These are phyloP conservation scores for Fraxinus xanthoxyloides DNA, from an alignment of 305 asterid genomes.

Conservation along the genomic window DNA sequence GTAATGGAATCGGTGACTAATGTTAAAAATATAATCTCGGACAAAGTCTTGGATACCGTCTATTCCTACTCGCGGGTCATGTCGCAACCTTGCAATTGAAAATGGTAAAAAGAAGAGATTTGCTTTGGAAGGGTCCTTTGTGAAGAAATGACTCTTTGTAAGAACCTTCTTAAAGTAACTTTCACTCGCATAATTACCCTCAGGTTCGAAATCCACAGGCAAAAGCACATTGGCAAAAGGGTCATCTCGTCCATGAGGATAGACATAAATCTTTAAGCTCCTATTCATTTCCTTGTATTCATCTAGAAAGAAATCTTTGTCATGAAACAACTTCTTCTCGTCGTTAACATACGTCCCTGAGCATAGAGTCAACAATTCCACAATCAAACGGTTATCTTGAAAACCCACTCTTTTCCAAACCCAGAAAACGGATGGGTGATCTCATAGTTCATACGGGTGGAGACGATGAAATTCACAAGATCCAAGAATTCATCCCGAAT, in stretches of 20 bases:
- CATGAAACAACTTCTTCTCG: slow-evolving; percentile 51
- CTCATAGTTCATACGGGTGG: not conserved
- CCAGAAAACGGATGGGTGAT: not conserved
- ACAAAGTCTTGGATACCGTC: slow-evolving; percentile 59
- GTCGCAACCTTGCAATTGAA: slow-evolving; percentile 72
- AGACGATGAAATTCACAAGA: slow-evolving; percentile 13
- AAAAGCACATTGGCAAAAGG: slow-evolving; percentile 65
- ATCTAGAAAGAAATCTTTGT: slow-evolving; percentile 48
- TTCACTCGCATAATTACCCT: slow-evolving; percentile 83
- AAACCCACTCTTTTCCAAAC: not conserved
- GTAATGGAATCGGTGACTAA: slow-evolving; percentile 52
- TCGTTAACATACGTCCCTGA: slow-evolving; percentile 35
- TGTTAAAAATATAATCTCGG: slow-evolving; percentile 48
- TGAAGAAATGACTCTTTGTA: slow-evolving; percentile 57
- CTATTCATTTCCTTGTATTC: slow-evolving; percentile 66
- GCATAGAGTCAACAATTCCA: slow-evolving; percentile 30
- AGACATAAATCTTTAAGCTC: slow-evolving; percentile 57
- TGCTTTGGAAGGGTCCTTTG: slow-evolving; percentile 52
- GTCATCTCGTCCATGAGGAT: slow-evolving; percentile 55
- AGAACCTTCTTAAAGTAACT: slow-evolving; percentile 79
- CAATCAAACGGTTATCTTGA: slow-evolving; percentile 12
- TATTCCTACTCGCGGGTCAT: slow-evolving; percentile 66
- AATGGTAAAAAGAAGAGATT: slow-evolving; percentile 74
- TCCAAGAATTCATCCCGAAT: not conserved
- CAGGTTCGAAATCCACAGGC: slow-evolving; percentile 61